A percentile compares a stretch with the other conserved stretches of the same genome.
Conservation (phyloP, 331 rosid species). For the Arachis monticola region DNA sequence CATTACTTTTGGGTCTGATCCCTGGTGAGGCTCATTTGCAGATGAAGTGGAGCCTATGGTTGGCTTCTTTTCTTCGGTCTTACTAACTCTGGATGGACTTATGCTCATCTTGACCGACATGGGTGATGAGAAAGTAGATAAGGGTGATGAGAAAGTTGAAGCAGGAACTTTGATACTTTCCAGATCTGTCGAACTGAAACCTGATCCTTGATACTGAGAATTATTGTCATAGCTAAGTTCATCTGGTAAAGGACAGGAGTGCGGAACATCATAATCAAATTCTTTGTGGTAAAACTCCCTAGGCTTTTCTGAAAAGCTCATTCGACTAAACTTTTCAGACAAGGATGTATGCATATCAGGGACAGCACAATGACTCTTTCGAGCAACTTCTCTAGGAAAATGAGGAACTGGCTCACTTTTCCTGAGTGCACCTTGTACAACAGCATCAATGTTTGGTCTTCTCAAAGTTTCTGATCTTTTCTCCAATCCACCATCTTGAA, state of each 20-base stretch:
- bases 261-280: constrained; percentile 44
- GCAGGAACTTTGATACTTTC: constrained; percentile 40
- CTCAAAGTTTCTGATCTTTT: constrained; percentile 49
- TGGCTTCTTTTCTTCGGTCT: constrained; percentile 48
- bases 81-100: constrained; percentile 60
- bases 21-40: constrained; percentile 47
- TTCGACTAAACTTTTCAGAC: constrained; percentile 49
- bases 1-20: constrained; percentile 47
- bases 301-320: constrained; percentile 45
- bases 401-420: constrained; percentile 60
- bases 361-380: constrained; percentile 47
- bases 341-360: constrained; percentile 46
- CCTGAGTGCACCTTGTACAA: constrained; percentile 44
- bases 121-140: constrained; percentile 29
- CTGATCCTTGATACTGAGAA: constrained; percentile 45
- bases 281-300: constrained; percentile 43
- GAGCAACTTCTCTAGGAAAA: constrained; percentile 51
- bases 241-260: constrained; percentile 48
- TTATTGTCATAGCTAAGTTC: constrained; percentile 44
- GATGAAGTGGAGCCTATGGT: constrained; percentile 43
- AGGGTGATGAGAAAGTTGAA: constrained; percentile 43
- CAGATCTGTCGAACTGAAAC: constrained; percentile 40
- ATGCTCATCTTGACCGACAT: constrained; percentile 43
- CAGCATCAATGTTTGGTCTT: constrained; percentile 40
- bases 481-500: constrained; percentile 47